Evolutionary conservation across 805 yeast species (phyloP), one percentile per base, ranked within the genome.

Genomic region (Ogataea trehaloabstinens): DNA sequence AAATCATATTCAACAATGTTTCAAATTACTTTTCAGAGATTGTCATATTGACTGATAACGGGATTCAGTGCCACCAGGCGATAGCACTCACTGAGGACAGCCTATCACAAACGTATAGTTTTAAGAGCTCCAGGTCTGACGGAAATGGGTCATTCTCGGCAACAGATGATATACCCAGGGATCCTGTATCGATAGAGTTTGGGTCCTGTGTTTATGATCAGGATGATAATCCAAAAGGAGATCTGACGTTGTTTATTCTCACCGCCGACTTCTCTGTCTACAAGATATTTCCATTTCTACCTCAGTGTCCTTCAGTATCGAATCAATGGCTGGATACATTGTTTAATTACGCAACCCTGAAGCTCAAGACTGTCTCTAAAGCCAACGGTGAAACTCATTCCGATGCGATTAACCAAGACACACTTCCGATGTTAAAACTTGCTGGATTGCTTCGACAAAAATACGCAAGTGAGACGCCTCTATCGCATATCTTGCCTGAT

Each of bases 231-330:
- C 57, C 63, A 19, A 44, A 43, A 17, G 82, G 81, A 10, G 67
- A 70, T 3, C 50, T 82, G 36, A 71, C 85, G 0, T 59, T 84
- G 16, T 78, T 73, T 49, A 53, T 81, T 6, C 49, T 78, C 37
- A 71, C 72, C 7, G 53, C 61, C 7, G 83, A 78, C 37, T 79
- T 82, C 11, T 85, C 83, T 45, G 43, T 85, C 1, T 81, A 71
- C 50, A 64, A 73, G 1, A 60, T 84, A 3, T 77, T 73, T 45
- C 93, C 93, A n/a, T 81, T 80, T 54, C 50, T 75, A 16, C 87
- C 90, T 0, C 43, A 55, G 1, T 56, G 64, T 19, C 48, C 78
- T 19, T 56, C 68, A 1, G 64, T 70, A n/a, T 36, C 69, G 1
- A 45, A 55, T 24, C 42, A 50, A 2, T 59, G 64, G 49, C 37